phyloP scores from a whole-genome alignment of 1,139 yeast species.

The Hyphopichia buzzinii region DNA sequence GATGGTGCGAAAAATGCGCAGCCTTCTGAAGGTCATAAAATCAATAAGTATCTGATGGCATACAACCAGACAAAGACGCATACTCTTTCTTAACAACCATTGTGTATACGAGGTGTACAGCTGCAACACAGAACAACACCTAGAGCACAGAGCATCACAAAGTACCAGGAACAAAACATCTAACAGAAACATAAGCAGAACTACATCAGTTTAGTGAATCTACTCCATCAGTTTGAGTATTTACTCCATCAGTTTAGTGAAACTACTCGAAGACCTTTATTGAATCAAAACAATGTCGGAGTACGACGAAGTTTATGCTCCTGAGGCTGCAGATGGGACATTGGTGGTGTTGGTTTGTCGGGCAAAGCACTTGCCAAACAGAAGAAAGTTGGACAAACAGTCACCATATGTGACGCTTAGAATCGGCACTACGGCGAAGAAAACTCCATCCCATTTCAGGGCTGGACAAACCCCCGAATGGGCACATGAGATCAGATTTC shows the following conservation, averaged over 20 bases:
- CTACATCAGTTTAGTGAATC: too few relatives aligned
- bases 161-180: too few relatives aligned
- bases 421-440: constrained; percentile 75
- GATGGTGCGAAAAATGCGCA: not conserved
- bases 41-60: not conserved
- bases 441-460: constrained; percentile 69
- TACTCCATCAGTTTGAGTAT: too few relatives aligned
- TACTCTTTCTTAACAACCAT: too few relatives aligned
- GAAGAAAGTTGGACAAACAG: constrained; percentile 82
- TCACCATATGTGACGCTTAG: constrained; percentile 82
- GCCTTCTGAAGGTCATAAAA: not conserved
- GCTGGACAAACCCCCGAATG: constrained; percentile 93
- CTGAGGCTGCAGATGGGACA: constrained; percentile 46
- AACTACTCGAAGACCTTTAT: too few relatives aligned
- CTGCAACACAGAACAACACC: too few relatives aligned
- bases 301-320: constrained; percentile 8
- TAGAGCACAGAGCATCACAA: too few relatives aligned
- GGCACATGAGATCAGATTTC: constrained; percentile 75
- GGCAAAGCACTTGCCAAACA: constrained; percentile 76
- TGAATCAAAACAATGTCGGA: constrained; percentile 4
- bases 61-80: too few relatives aligned
- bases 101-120: too few relatives aligned
- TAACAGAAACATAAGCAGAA: too few relatives aligned
- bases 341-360: constrained; percentile 46
- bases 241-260: too few relatives aligned